Percentiles rank a stretch among this genome's conserved stretches.
Evolutionary conservation across 108 stramenopile genomes (phyloP).

Genomic region (Skeletonema costatum): DNA sequence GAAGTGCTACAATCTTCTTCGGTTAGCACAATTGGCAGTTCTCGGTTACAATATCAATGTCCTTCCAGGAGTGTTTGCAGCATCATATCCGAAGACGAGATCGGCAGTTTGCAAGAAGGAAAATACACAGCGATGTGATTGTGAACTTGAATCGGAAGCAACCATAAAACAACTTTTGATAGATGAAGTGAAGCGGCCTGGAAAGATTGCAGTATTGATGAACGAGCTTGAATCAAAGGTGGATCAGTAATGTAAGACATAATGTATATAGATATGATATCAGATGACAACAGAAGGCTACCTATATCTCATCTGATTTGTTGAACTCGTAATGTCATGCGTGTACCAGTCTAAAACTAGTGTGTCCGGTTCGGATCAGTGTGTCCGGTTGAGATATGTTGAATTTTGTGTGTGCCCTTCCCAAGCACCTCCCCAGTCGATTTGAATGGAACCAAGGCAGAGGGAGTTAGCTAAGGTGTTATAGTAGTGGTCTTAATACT

Average conservation of each 20-base stretch:
- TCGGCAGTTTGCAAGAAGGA: constrained; percentile 21
- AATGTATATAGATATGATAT: too few relatives aligned
- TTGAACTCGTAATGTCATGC: too few relatives aligned
- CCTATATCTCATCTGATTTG: too few relatives aligned
- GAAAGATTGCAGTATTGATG: constrained; percentile 60
- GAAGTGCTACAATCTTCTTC: constrained; percentile 69
- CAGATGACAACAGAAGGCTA: too few relatives aligned
- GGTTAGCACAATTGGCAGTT: constrained; percentile 69
- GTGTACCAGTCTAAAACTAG: too few relatives aligned
- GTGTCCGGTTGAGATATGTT: too few relatives aligned
- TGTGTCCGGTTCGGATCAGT: too few relatives aligned
- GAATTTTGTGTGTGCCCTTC: too few relatives aligned
- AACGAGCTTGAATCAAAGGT: constrained; percentile 27
- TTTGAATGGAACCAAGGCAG: too few relatives aligned
- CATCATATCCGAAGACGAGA: constrained; percentile 53
- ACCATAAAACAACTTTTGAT: constrained; percentile 51
- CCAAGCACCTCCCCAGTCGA: too few relatives aligned
- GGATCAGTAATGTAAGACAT: background rate
- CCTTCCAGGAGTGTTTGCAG: constrained; percentile 71
- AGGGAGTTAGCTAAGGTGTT: too few relatives aligned
- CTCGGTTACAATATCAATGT: constrained; percentile 64
- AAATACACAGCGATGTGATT: constrained; percentile 29
- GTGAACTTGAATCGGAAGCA: constrained; percentile 34
- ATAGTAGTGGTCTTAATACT: too few relatives aligned
- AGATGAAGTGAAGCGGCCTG: constrained; percentile 70